These are phyloP conservation scores for Aegle marmelos DNA, from an alignment of 345 rosid genomes.

Conservation along the genomic window DNA sequence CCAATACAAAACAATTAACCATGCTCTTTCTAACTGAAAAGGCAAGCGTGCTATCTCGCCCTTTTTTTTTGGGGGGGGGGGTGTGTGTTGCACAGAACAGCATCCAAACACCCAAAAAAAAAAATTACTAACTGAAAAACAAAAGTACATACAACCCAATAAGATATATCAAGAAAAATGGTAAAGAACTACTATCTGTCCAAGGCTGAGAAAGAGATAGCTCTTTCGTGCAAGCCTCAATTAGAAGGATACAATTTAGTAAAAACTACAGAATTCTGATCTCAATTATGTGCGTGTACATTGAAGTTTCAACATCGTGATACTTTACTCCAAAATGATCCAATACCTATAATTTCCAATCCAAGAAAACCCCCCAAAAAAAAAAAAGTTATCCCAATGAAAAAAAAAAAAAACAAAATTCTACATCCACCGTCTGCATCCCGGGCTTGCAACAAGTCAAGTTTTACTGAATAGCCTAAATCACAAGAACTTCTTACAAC, in stretches of 20 bases:
- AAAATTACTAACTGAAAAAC: background rate
- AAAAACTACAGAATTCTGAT: background rate
- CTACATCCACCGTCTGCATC: background rate
- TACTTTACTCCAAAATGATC: background rate
- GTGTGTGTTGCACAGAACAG: background rate
- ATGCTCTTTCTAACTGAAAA: background rate
- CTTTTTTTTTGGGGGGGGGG: too few relatives aligned
- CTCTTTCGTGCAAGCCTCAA: background rate
- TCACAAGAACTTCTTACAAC: background rate
- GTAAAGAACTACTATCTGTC: background rate
- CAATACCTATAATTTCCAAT: background rate
- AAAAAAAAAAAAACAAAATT: too few relatives aligned
- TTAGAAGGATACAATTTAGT: background rate
- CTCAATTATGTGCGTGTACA: background rate
- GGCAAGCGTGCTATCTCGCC: background rate
- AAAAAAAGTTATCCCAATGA: too few relatives aligned
- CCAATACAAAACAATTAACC: too few relatives aligned
- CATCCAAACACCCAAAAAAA: too few relatives aligned
- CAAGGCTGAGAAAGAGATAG: background rate
- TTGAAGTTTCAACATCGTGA: background rate
- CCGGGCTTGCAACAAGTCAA: background rate
- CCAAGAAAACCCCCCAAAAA: background rate
- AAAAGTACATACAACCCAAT: background rate
- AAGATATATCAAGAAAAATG: background rate
- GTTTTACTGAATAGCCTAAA: background rate